Evolutionary conservation across 495 filamentous ascomycete species (phyloP), one percentile per base, ranked within the genome.

Genomic region (Trichocladium antarcticum): DNA sequence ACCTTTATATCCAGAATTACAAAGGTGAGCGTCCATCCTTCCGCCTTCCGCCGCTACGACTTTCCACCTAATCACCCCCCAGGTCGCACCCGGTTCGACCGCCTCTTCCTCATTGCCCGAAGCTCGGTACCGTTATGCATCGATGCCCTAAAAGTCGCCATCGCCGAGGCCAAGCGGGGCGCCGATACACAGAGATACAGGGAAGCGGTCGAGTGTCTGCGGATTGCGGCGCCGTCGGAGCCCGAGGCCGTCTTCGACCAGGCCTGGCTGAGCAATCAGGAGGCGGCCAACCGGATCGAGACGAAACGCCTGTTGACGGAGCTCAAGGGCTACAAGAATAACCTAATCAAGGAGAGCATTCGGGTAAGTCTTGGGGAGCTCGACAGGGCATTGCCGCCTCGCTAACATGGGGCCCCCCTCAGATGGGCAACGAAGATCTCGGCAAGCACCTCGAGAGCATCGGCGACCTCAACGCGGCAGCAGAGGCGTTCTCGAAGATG

Each of bases 321-420:
- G 59, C 68, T 98, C 24, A 86, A 86, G 61, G 85, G 83, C 6
- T 97, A 97, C 68, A 98, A 95, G 66, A 94, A 97, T 57, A 98
- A 97, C 54, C 65, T 97, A 31, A 87, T 98, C 54, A 96, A 96
- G 63, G 92, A 98, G 66, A 96, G 89, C 67, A 95, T 97, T 52
- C 70, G 93, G 58, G 88, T 93, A 74, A 47, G 81, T 54, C 42
- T 16, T 27, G 24, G 12, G 1, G 1, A 11, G 31, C 11, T n/a
- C 22, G 64, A 16, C 14, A 22, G n/a, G 10, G 4, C n/a, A 9
- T 29, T 16, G 9, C 15, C 1, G 4, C 15, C 1, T 29, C 6
- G 47, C 31, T 50, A n/a, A 42, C 22, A 10, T 8, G 27, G 20
- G 6, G 8, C 20, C 12, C 9, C n/a, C 10, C 10, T 8, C 32